A percentile compares a stretch with the other conserved stretches of the same genome.
Conservation (phyloP, 1,284 basidiomycete genomes). For the Cystobasidiaceae sp. region DNA sequence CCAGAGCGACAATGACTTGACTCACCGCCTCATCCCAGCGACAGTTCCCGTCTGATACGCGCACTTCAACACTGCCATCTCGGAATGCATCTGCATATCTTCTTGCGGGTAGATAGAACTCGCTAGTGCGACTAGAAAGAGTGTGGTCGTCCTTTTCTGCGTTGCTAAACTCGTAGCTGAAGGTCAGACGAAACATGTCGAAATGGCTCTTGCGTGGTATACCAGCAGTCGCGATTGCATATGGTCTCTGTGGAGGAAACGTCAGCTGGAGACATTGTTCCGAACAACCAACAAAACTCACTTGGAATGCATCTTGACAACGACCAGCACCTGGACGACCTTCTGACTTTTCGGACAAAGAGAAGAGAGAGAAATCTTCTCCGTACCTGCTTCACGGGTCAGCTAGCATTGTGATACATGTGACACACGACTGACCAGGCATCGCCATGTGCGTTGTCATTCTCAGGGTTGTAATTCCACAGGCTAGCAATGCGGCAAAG, state of each 20-base stretch:
- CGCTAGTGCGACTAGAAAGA: slow-evolving; percentile 34
- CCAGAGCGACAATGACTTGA: neutral
- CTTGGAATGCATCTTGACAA: slow-evolving; percentile 62
- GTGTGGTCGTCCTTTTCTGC: neutral
- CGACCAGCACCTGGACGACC: slow-evolving; percentile 68
- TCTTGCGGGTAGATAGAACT: slow-evolving; percentile 40
- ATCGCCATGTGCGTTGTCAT: slow-evolving; percentile 73
- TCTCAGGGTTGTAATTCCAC: slow-evolving; percentile 92
- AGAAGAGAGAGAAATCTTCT: slow-evolving; percentile 85
- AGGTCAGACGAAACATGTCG: slow-evolving; percentile 21
- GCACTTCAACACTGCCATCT: slow-evolving; percentile 20
- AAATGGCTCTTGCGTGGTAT: neutral
- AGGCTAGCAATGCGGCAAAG: slow-evolving; percentile 53
- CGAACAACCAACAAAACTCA: slow-evolving; percentile 3
- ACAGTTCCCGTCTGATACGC: slow-evolving; percentile 35
- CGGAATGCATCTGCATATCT: slow-evolving; percentile 31
- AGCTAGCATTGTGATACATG: slow-evolving; percentile 13
- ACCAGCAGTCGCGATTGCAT: slow-evolving; percentile 30
- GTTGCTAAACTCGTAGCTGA: slow-evolving; percentile 21
- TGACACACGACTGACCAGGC: slow-evolving; percentile 79
- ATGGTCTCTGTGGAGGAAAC: slow-evolving; percentile 17
- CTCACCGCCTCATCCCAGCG: slow-evolving; percentile 36
- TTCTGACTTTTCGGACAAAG: slow-evolving; percentile 50
- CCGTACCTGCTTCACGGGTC: slow-evolving; percentile 36
- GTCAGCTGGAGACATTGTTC: no score